These are phyloP conservation scores for Tillandsia fasciculata DNA, from an alignment of 176 grass and related monocot genomes.

Conservation along the genomic window DNA sequence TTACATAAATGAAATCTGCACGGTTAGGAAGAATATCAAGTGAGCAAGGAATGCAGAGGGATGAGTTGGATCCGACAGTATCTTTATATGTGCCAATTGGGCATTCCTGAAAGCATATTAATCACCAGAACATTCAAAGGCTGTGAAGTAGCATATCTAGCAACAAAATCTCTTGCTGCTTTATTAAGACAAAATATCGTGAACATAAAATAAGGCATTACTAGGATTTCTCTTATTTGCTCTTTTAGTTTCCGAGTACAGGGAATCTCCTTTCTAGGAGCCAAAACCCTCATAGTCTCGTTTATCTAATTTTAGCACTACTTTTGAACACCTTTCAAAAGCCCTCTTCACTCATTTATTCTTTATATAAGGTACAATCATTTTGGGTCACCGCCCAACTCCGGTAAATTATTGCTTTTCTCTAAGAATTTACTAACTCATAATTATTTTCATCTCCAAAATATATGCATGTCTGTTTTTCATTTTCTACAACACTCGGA, in stretches of 20 bases:
- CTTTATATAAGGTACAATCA: not conserved
- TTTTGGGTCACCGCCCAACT: not conserved
- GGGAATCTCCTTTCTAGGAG: not conserved
- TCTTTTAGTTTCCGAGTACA: not conserved
- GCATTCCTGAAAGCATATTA: slow-evolving; percentile 72
- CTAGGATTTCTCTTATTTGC: not conserved
- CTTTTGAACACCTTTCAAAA: not conserved
- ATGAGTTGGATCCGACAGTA: slow-evolving; percentile 68
- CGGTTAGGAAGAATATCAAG: slow-evolving; percentile 71
- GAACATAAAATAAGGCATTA: not conserved
- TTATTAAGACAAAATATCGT: not conserved
- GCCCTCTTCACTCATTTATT: not conserved
- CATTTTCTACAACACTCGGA: too few relatives aligned
- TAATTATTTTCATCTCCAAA: too few relatives aligned
- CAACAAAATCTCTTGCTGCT: not conserved
- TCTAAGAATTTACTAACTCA: too few relatives aligned
- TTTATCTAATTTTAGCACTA: not conserved
- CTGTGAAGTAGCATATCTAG: not conserved
- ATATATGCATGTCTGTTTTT: too few relatives aligned
- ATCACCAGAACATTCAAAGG: slow-evolving; percentile 9
- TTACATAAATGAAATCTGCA: slow-evolving; percentile 85
- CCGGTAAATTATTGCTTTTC: too few relatives aligned
- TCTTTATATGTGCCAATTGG: slow-evolving; percentile 89
- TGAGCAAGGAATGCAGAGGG: slow-evolving; percentile 71
- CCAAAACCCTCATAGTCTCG: not conserved